Base-by-base conservation (phyloP, 2,329 filamentous ascomycete genomes). In the Penicillium sumatraense region DNA sequence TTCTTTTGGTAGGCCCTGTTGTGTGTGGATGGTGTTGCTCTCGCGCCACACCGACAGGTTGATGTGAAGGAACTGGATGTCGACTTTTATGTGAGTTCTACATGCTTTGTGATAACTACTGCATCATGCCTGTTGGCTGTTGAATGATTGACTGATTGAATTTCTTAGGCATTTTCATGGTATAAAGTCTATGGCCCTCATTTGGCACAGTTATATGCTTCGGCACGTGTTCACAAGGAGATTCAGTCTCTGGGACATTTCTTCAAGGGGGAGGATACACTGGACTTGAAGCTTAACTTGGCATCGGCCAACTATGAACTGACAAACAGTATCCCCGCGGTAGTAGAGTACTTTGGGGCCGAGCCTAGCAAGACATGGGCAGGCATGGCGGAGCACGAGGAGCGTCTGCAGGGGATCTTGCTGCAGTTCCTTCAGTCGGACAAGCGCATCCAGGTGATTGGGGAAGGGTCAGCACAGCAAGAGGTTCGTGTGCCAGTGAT, bases 121-220 rank as follows among this genome's bases (percentile, higher is more conserved):
- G n/a, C n/a, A n/a, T n/a, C n/a, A n/a, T n/a, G n/a, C n/a, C n/a
- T n/a, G n/a, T n/a, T n/a, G n/a, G n/a, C n/a, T n/a, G n/a, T n/a
- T n/a, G n/a, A n/a, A n/a, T n/a, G n/a, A n/a, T n/a, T n/a, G n/a
- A n/a, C n/a, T n/a, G n/a, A n/a, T n/a, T n/a, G n/a, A n/a, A n/a
- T n/a, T n/a, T n/a, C n/a, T 27, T 27, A 70, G 67, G 75, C 81
- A n/a, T 91, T 93, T 68, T 87, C 82, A 0, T 93, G 89, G 89
- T 93, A 93, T 75, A 93, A 93, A 70, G 84, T 92, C 1, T 93
- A 89, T 67, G 90, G 89, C 0, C 89, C 90, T 1, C 90, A 93
- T 62, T 80, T 92, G 1, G 81, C 89, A 0, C 83, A 88, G 59
- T 76, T 93, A 1, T 93, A 56, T 67, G 88, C 83, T 5, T 84